Conservation (phyloP, 495 filamentous ascomycete species). For the Aspergillus sclerotioniger region DNA sequence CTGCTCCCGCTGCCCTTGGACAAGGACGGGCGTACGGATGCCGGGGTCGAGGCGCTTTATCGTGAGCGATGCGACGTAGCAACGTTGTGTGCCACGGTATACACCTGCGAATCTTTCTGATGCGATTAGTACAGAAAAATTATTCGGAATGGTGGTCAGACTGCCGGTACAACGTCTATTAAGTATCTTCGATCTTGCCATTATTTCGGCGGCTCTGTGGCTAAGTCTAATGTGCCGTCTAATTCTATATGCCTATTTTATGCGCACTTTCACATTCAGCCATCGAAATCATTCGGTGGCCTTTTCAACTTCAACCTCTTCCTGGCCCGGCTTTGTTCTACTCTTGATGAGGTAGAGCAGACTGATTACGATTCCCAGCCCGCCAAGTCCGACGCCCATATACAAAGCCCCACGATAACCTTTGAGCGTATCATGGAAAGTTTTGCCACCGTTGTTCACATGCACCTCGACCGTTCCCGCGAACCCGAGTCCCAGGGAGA, state of each 20-base stretch:
- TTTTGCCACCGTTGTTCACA: conserved; percentile 43
- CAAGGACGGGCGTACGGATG: not conserved
- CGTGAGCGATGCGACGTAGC: too few relatives aligned
- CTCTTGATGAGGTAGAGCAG: conserved; percentile 13
- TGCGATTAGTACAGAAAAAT: too few relatives aligned
- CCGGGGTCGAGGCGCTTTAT: not conserved
- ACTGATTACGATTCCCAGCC: conserved; percentile 20
- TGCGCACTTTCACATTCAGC: not conserved
- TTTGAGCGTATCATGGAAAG: conserved; percentile 20
- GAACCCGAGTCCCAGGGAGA: conserved; percentile 64
- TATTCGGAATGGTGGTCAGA: too few relatives aligned
- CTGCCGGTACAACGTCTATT: not conserved
- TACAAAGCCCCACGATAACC: conserved; percentile 42
- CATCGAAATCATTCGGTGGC: not conserved
- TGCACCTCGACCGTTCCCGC: conserved; percentile 61
- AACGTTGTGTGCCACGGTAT: too few relatives aligned
- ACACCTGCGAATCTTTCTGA: too few relatives aligned
- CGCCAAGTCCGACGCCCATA: conserved; percentile 37
- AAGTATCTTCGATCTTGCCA: not conserved
- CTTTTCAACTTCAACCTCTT: not conserved
- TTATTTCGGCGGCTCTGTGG: not conserved
- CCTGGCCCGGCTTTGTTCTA: not conserved
- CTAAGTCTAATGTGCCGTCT: too few relatives aligned
- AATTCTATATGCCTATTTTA: not conserved
- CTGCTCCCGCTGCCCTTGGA: not conserved